Base-by-base conservation (phyloP, 352 stramenopile species). In the Elongisporangium anandrum region DNA sequence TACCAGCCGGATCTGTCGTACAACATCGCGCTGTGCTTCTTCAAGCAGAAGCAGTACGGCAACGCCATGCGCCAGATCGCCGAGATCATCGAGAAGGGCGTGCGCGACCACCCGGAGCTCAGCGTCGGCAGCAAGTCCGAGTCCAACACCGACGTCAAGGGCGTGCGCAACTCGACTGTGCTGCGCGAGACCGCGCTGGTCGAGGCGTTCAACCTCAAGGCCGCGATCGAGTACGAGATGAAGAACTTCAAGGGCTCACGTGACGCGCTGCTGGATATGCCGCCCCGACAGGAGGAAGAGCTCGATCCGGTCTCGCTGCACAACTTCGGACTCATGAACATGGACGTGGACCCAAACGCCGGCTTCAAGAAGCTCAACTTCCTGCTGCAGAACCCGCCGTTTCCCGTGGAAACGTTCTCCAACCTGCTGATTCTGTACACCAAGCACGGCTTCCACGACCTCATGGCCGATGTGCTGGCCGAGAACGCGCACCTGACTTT, bases 341-440 rank as follows among this genome's bases (percentile, higher is more conserved):
- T 98, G 80, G 90, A 98, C 21, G 75, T 96, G 47, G 92, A 99
- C 60, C 92, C 94, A 17, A 94, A 88, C 39, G 79, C 78, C 19
- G 92, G 89, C 54, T 98, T 98, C 68, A 91, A 97, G 66, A 98
- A 98, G 65, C 78, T 99, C 52, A 97, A 97, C 57, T 98, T 96
- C 49, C 56, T 99, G n/a, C 66, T 99, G 50, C 74, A 88, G 38
- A 97, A 98, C 68, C 90, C 93, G 19, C 92, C 96, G 16, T 98
- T 97, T 64, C 95, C 96, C 0, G 88, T 97, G 4, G 94, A 98
- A 61, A 98, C 94, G 10, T 98, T 99, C 61, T 91, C 89, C 3
- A 99, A 99, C 59, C 59, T 99, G 55, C 69, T 99, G 12, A 90
- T 94, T 47, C 64, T 99, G 59, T 97, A 98, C 77, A 97, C 85